A percentile compares a stretch with the other conserved stretches of the same genome.
Evolutionary conservation across 148 eudicot genomes (phyloP).

Genomic region (Spergularia bocconei): DNA sequence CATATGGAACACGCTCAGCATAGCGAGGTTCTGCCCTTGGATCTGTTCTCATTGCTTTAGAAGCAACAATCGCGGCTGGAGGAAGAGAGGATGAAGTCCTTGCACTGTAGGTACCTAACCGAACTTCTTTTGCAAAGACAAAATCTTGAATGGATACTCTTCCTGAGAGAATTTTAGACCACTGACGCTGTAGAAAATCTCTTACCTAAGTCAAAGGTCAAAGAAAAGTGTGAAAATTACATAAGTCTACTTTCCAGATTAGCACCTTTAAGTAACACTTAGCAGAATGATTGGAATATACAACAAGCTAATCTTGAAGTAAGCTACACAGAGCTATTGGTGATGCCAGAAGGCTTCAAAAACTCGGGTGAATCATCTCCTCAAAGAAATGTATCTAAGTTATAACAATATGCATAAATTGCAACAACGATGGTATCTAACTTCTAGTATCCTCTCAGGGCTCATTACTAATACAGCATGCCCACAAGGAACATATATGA

Average conservation of each 20-base stretch:
- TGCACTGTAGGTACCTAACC: conserved; percentile 79
- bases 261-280: background rate
- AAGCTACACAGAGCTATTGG: too few relatives aligned
- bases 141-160: conserved; percentile 81
- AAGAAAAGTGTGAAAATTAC: background rate
- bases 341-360: background rate
- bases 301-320: too few relatives aligned
- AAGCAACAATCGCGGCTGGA: conserved; percentile 92
- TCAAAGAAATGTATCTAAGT: background rate
- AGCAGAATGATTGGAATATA: too few relatives aligned
- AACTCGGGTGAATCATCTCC: background rate
- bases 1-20: conserved; percentile 83
- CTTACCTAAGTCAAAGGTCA: conserved; percentile 44
- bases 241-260: background rate
- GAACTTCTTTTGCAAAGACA: conserved; percentile 94
- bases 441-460: background rate
- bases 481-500: too few relatives aligned
- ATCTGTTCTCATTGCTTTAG: conserved; percentile 82
- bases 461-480: background rate
- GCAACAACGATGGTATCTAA: background rate
- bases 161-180: conserved; percentile 81
- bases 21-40: conserved; percentile 97
- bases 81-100: conserved; percentile 70
- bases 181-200: conserved; percentile 73
- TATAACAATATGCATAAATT: background rate